phyloP scores from a whole-genome alignment of 345 rosid species.

The Carallia brachiata region DNA sequence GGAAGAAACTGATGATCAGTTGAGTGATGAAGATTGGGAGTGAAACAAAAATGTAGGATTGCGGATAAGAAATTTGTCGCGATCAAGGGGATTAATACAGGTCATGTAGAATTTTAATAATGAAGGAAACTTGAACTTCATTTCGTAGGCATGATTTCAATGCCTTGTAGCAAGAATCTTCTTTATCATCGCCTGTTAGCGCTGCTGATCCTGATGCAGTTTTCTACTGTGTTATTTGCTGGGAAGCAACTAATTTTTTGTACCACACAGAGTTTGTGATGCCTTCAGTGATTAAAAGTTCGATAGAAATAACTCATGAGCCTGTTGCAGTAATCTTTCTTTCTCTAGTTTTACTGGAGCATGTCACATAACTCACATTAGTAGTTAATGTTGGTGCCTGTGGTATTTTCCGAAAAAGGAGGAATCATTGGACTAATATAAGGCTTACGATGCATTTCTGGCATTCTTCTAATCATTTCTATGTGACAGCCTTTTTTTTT shows the following conservation, averaged over 20 bases:
- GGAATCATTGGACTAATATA: too few relatives aligned
- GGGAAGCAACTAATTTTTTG: not conserved
- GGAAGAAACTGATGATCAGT: constrained; percentile 58
- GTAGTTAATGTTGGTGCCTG: too few relatives aligned
- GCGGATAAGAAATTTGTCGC: not conserved
- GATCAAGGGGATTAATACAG: constrained; percentile 10
- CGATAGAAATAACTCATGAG: too few relatives aligned
- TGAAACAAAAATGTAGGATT: constrained; percentile 25
- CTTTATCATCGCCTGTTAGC: not conserved
- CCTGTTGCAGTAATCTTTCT: too few relatives aligned
- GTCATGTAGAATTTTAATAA: constrained; percentile 25
- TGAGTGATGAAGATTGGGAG: constrained; percentile 73
- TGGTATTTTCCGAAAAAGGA: too few relatives aligned
- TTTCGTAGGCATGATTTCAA: not conserved
- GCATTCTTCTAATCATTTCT: too few relatives aligned
- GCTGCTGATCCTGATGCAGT: not conserved
- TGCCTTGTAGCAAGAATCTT: not conserved
- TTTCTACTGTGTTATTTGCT: not conserved
- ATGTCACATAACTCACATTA: too few relatives aligned
- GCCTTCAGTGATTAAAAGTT: not conserved
- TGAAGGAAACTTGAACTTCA: constrained; percentile 12
- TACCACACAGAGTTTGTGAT: not conserved
- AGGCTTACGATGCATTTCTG: too few relatives aligned
- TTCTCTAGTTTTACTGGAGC: too few relatives aligned
- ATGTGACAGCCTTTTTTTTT: too few relatives aligned